phyloP scores from a whole-genome alignment of 441 rosid species.

The Lepidium campestre region DNA sequence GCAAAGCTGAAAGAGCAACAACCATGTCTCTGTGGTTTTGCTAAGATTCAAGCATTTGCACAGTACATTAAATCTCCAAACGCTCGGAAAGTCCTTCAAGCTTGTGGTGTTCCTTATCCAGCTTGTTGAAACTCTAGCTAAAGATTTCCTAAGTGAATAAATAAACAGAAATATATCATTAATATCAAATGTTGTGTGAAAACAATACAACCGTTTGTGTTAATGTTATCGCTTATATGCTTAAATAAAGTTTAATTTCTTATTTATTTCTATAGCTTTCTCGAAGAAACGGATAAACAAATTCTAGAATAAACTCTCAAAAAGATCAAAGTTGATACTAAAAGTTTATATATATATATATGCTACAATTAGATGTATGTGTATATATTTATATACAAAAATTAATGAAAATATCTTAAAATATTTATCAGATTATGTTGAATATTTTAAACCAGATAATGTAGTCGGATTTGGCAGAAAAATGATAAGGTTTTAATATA shows the following conservation, averaged over 20 bases:
- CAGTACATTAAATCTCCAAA: conserved; percentile 19
- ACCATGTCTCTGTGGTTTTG: conserved; percentile 18
- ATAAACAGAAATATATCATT: not conserved
- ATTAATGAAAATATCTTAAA: no score
- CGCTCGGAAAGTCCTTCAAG: conserved; percentile 17
- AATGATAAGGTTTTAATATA: no score
- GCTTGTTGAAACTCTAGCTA: conserved; percentile 10
- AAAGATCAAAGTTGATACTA: no score
- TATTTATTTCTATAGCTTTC: not conserved
- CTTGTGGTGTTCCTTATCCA: conserved; percentile 23
- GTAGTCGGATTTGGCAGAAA: no score
- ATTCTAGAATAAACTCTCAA: no score
- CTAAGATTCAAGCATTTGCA: conserved; percentile 19
- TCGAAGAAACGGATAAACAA: not conserved
- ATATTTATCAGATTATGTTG: no score
- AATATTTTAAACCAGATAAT: no score
- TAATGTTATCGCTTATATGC: conserved; percentile 5
- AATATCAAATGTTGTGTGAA: not conserved
- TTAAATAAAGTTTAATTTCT: conserved; percentile 6
- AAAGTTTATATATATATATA: no score
- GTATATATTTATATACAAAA: no score
- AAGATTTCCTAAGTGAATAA: not conserved
- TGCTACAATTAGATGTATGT: no score
- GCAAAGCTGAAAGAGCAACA: conserved; percentile 24
- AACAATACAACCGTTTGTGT: conserved; percentile 1